Evolutionary conservation across 202 grass and related monocot genomes (phyloP).

Genomic region (Alloteropsis angusta): DNA sequence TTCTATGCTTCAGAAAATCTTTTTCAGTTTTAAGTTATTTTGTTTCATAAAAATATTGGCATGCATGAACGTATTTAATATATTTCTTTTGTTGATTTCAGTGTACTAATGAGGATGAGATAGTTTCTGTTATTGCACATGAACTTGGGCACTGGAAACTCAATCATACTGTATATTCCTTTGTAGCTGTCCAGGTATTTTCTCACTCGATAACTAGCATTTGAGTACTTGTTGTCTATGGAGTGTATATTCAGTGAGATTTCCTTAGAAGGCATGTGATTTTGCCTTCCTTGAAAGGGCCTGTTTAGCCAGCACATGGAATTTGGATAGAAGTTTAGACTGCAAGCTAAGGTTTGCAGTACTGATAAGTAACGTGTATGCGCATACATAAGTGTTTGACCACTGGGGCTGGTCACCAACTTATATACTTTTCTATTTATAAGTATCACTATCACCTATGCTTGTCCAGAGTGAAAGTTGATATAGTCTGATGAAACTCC

Average conservation of each 20-base stretch:
- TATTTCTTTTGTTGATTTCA: conserved; percentile 29
- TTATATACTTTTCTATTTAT: not conserved
- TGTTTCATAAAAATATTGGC: conserved; percentile 3
- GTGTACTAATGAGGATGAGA: conserved; percentile 88
- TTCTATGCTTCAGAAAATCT: conserved; percentile 6
- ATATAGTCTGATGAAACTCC: not conserved
- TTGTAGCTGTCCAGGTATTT: conserved; percentile 90
- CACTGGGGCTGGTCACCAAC: not conserved
- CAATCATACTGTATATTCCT: conserved; percentile 84
- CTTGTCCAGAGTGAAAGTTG: not conserved
- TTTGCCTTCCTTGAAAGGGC: not conserved
- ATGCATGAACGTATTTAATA: not conserved
- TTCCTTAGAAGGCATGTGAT: not conserved
- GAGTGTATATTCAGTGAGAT: not conserved
- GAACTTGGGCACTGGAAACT: conserved; percentile 99
- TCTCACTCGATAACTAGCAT: conserved; percentile 27
- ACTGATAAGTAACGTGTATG: not conserved
- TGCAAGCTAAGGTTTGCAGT: not conserved
- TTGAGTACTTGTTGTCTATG: not conserved
- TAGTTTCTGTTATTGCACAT: conserved; percentile 97
- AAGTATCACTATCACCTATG: not conserved
- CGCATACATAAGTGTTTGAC: not conserved
- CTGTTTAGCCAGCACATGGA: not conserved
- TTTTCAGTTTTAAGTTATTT: not conserved
- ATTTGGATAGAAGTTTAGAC: not conserved